Evolutionary conservation across 768 basidiomycete genomes (phyloP).

Genomic region (Amanita fuliginea): DNA sequence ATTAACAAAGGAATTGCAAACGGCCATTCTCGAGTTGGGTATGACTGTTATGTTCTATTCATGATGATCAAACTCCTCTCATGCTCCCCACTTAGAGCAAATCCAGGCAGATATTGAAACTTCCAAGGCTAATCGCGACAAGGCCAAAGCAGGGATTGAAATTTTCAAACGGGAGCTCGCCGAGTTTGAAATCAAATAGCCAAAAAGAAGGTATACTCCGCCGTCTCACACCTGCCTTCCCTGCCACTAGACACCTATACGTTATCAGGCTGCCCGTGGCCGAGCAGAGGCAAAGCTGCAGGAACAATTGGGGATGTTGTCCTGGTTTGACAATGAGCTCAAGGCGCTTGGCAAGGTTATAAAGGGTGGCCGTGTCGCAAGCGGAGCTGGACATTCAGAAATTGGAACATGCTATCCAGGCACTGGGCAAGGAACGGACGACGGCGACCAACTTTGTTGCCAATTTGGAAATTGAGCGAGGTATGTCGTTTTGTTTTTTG

Average conservation of each 20-base stretch:
- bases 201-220: constrained; percentile 37
- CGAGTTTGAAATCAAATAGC: constrained; percentile 41
- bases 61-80: neutral
- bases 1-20: constrained; percentile 80
- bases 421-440: constrained; percentile 54
- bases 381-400: constrained; percentile 47
- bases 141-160: constrained; percentile 33
- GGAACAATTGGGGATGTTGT: constrained; percentile 80
- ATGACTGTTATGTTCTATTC: neutral
- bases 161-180: constrained; percentile 53
- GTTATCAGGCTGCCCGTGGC: constrained; percentile 43
- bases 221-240: no score
- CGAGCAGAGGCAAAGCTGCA: constrained; percentile 63
- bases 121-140: constrained; percentile 31
- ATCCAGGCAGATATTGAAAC: constrained; percentile 60
- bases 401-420: constrained; percentile 58
- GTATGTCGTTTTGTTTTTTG: no score
- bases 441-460: constrained; percentile 37
- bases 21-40: constrained; percentile 69
- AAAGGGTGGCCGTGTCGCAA: constrained; percentile 61
- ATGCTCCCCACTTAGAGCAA: constrained; percentile 44
- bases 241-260: no score
- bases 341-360: constrained; percentile 73
- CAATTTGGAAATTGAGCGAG: no score
- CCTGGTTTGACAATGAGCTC: constrained; percentile 82